phyloP scores from a whole-genome alignment of 208 protist genomes.

The Trypanosoma theileri region DNA sequence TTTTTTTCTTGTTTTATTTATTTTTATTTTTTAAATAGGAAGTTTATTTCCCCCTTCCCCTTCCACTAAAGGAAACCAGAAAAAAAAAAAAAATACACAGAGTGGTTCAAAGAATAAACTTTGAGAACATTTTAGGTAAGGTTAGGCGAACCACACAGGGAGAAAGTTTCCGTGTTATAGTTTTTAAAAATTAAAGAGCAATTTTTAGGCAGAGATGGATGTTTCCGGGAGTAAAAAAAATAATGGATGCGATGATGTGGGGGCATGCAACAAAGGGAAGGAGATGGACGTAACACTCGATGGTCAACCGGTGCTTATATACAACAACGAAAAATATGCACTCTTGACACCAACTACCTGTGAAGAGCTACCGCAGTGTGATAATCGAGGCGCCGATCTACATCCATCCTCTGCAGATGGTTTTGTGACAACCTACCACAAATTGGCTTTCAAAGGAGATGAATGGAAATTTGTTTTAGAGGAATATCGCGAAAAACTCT shows the following conservation, averaged over 20 bases:
- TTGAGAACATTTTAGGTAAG: too few relatives aligned
- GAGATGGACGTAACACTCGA: not conserved
- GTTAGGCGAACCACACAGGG: too few relatives aligned
- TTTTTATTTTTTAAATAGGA: slow-evolving; percentile 2
- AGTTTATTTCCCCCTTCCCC: too few relatives aligned
- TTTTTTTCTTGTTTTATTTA: not conserved
- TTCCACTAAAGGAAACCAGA: too few relatives aligned
- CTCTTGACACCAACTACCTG: not conserved
- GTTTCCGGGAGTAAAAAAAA: not conserved
- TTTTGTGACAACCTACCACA: slow-evolving; percentile 37
- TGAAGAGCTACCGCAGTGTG: not conserved
- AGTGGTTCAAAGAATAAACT: too few relatives aligned
- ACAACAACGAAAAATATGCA: not conserved
- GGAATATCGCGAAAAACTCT: slow-evolving; percentile 29
- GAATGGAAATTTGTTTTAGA: slow-evolving; percentile 36
- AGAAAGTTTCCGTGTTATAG: too few relatives aligned
- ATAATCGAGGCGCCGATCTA: not conserved
- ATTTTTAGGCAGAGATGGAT: not conserved
- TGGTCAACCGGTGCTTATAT: not conserved
- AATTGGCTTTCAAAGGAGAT: slow-evolving; percentile 51
- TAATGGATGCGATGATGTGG: not conserved
- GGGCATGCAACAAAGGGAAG: not conserved
- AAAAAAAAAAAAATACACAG: too few relatives aligned
- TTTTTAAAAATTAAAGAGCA: too few relatives aligned
- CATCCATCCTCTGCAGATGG: not conserved